Conservation (phyloP, 2,329 filamentous ascomycete genomes). For the Hypoxylon sp. region DNA sequence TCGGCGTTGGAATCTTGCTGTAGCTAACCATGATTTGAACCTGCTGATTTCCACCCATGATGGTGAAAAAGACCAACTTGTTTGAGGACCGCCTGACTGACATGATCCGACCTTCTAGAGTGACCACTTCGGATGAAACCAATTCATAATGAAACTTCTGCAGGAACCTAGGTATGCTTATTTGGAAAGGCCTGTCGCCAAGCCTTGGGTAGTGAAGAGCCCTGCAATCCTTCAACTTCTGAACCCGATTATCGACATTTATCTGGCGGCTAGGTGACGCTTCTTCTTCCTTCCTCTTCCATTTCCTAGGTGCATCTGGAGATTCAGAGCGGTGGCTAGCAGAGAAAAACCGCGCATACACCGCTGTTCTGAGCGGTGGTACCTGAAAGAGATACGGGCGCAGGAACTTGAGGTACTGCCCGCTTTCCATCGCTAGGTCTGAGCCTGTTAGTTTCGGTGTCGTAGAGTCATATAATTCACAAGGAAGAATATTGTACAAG, state of each 20-base stretch:
- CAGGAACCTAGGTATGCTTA: conserved; percentile 59
- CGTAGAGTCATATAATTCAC: conserved; percentile 21
- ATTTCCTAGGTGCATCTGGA: conserved; percentile 10
- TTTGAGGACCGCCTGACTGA: conserved; percentile 65
- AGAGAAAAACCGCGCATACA: conserved; percentile 67
- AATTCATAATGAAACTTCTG: conserved; percentile 53
- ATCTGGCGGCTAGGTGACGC: conserved; percentile 31
- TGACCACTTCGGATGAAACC: conserved; percentile 50
- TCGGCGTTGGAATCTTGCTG: conserved; percentile 60
- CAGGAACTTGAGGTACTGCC: conserved; percentile 65
- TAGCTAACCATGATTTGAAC: conserved; percentile 85
- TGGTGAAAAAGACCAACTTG: conserved; percentile 87
- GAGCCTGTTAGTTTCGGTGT: conserved; percentile 46
- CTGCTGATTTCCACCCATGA: conserved; percentile 79
- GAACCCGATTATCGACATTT: conserved; percentile 57
- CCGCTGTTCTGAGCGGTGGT: conserved; percentile 56
- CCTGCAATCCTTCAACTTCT: conserved; percentile 66
- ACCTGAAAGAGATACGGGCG: conserved; percentile 68
- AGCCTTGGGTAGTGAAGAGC: conserved; percentile 71
- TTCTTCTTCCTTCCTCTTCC: conserved; percentile 20
- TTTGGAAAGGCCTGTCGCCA: conserved; percentile 51
- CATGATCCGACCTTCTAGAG: conserved; percentile 54
- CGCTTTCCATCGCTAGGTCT: conserved; percentile 61
- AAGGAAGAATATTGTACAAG: conserved; percentile 11
- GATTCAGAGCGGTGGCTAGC: conserved; percentile 49